phyloP scores from a whole-genome alignment of 768 basidiomycete species.

The Tricholoma sp. region DNA sequence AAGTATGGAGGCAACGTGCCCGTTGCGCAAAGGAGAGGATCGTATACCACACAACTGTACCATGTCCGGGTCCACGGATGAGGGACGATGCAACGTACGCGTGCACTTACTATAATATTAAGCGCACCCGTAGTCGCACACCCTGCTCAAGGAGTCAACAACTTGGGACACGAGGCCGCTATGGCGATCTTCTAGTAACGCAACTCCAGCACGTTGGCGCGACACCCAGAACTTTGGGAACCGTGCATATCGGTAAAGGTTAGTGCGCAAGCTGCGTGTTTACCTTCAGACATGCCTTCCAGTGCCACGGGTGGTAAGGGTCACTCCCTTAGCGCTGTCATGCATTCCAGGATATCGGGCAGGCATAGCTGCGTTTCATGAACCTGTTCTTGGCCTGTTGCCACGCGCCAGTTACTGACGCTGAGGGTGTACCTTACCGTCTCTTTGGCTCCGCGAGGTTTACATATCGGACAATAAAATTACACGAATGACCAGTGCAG shows the following conservation, averaged over 20 bases:
- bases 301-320: not conserved
- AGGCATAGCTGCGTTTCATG: not conserved
- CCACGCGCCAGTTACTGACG: not conserved
- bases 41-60: no score
- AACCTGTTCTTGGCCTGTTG: not conserved
- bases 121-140: not conserved
- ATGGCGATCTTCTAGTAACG: not conserved
- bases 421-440: not conserved
- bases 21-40: no score
- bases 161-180: not conserved
- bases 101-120: not conserved
- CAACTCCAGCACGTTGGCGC: not conserved
- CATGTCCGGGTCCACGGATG: no score
- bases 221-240: not conserved
- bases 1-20: no score
- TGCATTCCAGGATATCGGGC: not conserved
- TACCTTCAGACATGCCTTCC: not conserved
- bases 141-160: not conserved
- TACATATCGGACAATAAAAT: not conserved
- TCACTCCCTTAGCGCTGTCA: not conserved
- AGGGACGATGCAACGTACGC: not conserved
- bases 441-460: not conserved
- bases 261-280: no score
- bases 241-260: not conserved
- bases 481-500: not conserved